phyloP scores from a whole-genome alignment of 1,284 basidiomycete species.

The Cryptococcus sp. region DNA sequence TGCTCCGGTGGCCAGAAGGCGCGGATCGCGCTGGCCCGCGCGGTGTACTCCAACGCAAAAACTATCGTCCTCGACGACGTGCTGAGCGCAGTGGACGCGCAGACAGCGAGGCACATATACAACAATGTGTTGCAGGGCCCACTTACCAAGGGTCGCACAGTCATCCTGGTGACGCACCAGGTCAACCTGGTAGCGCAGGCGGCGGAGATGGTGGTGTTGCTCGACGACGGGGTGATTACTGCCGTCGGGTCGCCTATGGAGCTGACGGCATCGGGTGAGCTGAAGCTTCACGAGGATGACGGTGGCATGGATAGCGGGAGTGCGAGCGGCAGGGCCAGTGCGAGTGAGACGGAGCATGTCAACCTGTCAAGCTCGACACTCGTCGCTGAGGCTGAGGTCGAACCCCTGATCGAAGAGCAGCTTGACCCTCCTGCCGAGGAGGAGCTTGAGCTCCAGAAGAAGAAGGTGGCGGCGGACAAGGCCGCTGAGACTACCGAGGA shows the following conservation, averaged over 20 bases:
- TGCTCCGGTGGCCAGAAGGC: slow-evolving; percentile 50
- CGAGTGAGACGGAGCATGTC: background rate
- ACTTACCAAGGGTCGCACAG: slow-evolving; percentile 48
- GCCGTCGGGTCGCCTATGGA: slow-evolving; percentile 41
- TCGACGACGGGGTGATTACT: slow-evolving; percentile 40
- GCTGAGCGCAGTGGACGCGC: slow-evolving; percentile 53
- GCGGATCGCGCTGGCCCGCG: slow-evolving; percentile 47
- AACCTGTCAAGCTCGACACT: slow-evolving; percentile 14
- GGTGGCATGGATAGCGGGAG: background rate
- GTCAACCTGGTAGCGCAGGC: slow-evolving; percentile 54
- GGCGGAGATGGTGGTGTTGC: slow-evolving; percentile 47
- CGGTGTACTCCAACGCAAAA: slow-evolving; percentile 45
- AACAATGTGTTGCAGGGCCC: slow-evolving; percentile 42
- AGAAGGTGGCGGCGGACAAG: slow-evolving; percentile 33
- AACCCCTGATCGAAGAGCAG: slow-evolving; percentile 34
- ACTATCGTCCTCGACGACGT: slow-evolving; percentile 49
- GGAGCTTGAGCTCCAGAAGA: slow-evolving; percentile 57
- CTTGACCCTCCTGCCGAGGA: slow-evolving; percentile 58
- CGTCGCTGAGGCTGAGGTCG: background rate
- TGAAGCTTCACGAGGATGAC: slow-evolving; percentile 22
- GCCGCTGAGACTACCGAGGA: slow-evolving; percentile 16
- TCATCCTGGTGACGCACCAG: slow-evolving; percentile 56
- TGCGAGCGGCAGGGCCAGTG: background rate
- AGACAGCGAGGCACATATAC: slow-evolving; percentile 46
- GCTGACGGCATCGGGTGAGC: slow-evolving; percentile 23